Base-by-base conservation (phyloP, 495 filamentous ascomycete species). In the Thozetella sp. region DNA sequence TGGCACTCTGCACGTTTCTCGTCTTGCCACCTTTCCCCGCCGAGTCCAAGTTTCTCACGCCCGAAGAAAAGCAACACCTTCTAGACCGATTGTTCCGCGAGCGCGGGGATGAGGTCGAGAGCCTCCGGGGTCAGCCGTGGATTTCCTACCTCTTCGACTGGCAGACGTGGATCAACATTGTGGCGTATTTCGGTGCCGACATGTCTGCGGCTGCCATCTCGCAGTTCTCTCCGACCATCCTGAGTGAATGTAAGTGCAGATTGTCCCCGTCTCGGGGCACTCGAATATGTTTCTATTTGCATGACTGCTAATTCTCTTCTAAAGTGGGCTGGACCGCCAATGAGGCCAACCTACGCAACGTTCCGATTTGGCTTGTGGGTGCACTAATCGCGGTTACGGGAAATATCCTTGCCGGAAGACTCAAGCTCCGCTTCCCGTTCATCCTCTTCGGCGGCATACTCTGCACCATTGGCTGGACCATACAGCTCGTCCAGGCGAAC, bases 401-500 rank as follows among this genome's bases (percentile, higher is more conserved):
- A 6, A 37, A 37, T 37, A 37, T 37, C 6, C 30, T 37, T 15
- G 30, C 51, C n/a, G 51, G 51, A 17, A 54, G 26, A 26, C 51
- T 54, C 0, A 25, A 24, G 17, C 51, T 54, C 22, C 51, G 51
- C 23, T 54, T 24, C 23, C 51, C 51, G 26, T 54, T 54, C 23
- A 27, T 54, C 12, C 51, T 54, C 10, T 13, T 54, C 23, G 51
- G 51, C 3, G 24, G 23, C 2, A 54, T 26, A 1, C 27, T 54
- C 3, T 22, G 23, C 51, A n/a, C 27, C 20, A 54, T 54, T n/a
- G 51, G 51, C 51, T 54, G 51, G 51, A 19, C 23, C 26, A 54
- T 54, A 22, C 51, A 54, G n/a, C 27, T 25, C n/a, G n/a, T 24
- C 22, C 51, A 54, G 24, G 51, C 26, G 22, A 20, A 54, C 4